Conservation (phyloP, 306 rosid genomes). For the Vigna hirtella region DNA sequence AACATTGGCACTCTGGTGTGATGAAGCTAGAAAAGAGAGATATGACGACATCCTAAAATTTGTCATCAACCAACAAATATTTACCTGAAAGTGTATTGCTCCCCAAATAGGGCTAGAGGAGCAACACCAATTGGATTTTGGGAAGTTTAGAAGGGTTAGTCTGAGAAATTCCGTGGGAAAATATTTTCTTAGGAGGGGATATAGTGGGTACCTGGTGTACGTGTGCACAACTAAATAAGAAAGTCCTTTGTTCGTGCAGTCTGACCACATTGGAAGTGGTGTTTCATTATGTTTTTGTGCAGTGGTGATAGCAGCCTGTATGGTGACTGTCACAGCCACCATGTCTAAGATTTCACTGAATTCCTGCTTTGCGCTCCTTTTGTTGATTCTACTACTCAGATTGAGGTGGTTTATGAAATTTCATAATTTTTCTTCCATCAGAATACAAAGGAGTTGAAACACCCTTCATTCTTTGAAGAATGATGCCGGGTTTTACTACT, state of each 20-base stretch:
- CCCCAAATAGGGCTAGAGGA: background rate
- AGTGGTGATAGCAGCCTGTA: background rate
- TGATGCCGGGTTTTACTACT: background rate
- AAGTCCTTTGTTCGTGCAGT: background rate
- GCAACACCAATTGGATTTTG: background rate
- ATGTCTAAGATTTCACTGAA: background rate
- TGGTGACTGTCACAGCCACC: background rate
- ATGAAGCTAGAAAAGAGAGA: constrained; percentile 22
- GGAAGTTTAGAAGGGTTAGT: constrained; percentile 18
- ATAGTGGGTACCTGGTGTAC: background rate
- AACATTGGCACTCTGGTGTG: constrained; percentile 8
- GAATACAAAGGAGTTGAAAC: background rate
- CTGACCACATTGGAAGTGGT: background rate
- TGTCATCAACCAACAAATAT: background rate
- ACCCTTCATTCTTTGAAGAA: constrained; percentile 1
- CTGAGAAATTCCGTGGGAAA: background rate
- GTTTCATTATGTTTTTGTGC: background rate
- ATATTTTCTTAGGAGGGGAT: background rate
- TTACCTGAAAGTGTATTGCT: background rate
- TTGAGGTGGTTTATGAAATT: constrained; percentile 2
- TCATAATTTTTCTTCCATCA: background rate
- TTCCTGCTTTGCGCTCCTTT: background rate
- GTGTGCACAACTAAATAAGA: background rate
- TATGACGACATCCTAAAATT: background rate
- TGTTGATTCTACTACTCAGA: background rate